Evolutionary conservation across 257 asterid species (phyloP).

Genomic region (Solanum pinnatisectum): DNA sequence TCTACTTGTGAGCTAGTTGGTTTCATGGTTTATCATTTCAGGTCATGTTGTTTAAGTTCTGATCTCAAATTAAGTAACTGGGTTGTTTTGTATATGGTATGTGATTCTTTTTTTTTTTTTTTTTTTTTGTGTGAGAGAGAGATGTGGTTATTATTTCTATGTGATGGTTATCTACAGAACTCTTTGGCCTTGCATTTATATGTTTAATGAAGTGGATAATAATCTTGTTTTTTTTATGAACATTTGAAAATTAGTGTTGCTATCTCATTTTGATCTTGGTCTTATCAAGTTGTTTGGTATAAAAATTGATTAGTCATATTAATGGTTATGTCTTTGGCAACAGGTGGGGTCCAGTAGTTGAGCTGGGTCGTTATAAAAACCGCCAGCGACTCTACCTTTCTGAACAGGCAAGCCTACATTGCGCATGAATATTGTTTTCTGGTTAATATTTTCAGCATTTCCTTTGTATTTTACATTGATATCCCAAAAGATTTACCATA

Average conservation of each 20-base stretch:
- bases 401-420: conserved; percentile 47
- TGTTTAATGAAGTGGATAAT: background rate
- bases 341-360: conserved; percentile 94
- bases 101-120: background rate
- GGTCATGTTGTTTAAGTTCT: background rate
- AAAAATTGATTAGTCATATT: background rate
- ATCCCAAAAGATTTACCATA: background rate
- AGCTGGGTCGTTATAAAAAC: conserved; percentile 46
- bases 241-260: background rate
- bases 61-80: background rate
- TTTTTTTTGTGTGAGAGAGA: background rate
- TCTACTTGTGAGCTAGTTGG: background rate
- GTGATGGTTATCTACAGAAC: background rate
- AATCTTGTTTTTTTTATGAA: background rate
- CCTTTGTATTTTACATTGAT: background rate
- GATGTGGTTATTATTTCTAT: background rate
- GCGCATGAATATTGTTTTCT: background rate
- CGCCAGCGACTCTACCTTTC: conserved; percentile 90
- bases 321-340: conserved; percentile 4
- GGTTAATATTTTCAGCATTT: background rate
- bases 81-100: background rate
- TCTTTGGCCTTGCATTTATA: background rate
- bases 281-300: background rate
- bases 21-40: background rate
- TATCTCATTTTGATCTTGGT: background rate